Percentiles rank a stretch among this genome's conserved stretches.
Evolutionary conservation across 352 stramenopile species (phyloP).

Genomic region (Peronosclerospora sorghi): DNA sequence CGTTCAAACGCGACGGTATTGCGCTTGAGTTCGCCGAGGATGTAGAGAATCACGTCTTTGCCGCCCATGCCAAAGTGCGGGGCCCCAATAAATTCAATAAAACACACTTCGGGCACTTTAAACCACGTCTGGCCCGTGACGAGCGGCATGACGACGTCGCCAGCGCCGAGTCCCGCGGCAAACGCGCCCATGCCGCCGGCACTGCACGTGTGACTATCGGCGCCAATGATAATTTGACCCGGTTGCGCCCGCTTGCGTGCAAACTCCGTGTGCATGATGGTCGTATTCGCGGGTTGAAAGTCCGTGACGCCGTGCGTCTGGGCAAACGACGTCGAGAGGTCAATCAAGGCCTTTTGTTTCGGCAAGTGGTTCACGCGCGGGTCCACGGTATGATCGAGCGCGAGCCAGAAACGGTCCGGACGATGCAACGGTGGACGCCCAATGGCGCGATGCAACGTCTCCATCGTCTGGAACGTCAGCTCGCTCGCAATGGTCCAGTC

Average conservation of each 20-base stretch:
- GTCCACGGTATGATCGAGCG: conserved; percentile 73
- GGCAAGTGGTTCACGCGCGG: conserved; percentile 66
- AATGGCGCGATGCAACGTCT: conserved; percentile 69
- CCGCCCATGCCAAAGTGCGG: conserved; percentile 63
- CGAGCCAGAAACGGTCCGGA: conserved; percentile 75
- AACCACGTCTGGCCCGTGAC: conserved; percentile 81
- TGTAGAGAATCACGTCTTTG: conserved; percentile 76
- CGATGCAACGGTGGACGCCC: conserved; percentile 46
- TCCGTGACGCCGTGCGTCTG: conserved; percentile 31
- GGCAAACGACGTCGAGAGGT: conserved; percentile 72
- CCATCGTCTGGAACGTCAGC: conserved; percentile 77
- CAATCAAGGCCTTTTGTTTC: conserved; percentile 72
- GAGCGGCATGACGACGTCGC: conserved; percentile 74
- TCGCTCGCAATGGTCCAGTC: conserved; percentile 77
- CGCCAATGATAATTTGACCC: conserved; percentile 76
- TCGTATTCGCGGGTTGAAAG: conserved; percentile 75
- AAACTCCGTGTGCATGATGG: conserved; percentile 83
- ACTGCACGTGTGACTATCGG: conserved; percentile 68
- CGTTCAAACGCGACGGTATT: conserved; percentile 78
- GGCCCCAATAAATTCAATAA: conserved; percentile 70
- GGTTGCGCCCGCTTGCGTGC: conserved; percentile 67
- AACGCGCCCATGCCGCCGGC: conserved; percentile 70
- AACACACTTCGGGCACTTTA: conserved; percentile 62
- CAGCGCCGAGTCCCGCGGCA: conserved; percentile 53
- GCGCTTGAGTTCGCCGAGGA: conserved; percentile 65